Evolutionary conservation across 441 rosid species (phyloP).

Genomic region (Erodium trifolium): DNA sequence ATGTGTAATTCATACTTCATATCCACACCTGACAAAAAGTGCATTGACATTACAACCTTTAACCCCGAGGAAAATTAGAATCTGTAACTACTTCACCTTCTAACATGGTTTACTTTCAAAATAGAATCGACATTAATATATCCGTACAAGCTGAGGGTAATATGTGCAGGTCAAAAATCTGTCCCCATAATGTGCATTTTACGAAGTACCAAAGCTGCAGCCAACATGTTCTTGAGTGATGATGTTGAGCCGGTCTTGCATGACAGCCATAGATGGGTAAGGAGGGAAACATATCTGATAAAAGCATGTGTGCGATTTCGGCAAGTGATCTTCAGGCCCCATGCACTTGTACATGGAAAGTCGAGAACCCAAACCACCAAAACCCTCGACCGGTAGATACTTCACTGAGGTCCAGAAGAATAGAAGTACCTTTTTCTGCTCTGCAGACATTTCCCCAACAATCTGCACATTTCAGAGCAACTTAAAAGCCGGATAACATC

Average conservation of each 20-base stretch:
- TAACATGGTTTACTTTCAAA: conserved; percentile 20
- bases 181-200: conserved; percentile 16
- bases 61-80: not conserved
- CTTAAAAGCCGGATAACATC: no score
- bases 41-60: no score
- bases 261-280: conserved; percentile 45
- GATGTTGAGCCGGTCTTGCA: conserved; percentile 54
- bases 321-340: conserved; percentile 55
- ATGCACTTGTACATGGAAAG: conserved; percentile 58
- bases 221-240: conserved; percentile 80
- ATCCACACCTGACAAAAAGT: no score
- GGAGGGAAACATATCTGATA: conserved; percentile 70
- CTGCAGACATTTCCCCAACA: conserved; percentile 55
- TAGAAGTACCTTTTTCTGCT: conserved; percentile 55
- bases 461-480: conserved; percentile 33
- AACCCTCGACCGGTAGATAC: conserved; percentile 86
- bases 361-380: conserved; percentile 61
- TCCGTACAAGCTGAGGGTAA: conserved; percentile 47
- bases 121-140: conserved; percentile 26
- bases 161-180: conserved; percentile 38
- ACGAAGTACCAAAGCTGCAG: conserved; percentile 90
- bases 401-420: conserved; percentile 94
- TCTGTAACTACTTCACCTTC: conserved; percentile 20
- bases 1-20: no score
- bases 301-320: conserved; percentile 89